phyloP scores from a whole-genome alignment of 306 rosid genomes.

The Leucaena leucocephala region DNA sequence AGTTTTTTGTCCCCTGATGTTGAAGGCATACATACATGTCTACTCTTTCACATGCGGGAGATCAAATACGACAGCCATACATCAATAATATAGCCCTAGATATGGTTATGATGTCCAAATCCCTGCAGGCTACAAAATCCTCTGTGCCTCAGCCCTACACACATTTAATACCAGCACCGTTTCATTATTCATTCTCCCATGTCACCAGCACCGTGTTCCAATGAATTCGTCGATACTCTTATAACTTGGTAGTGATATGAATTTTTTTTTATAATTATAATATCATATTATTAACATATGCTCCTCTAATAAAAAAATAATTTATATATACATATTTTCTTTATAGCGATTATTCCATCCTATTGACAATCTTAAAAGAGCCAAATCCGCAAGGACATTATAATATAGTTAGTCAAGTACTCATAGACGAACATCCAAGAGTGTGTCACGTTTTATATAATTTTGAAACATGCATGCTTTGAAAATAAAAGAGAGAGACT shows the following conservation, averaged over 20 bases:
- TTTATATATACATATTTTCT: too few species aligned
- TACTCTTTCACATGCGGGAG: neutral
- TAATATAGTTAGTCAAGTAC: too few species aligned
- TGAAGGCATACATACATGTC: neutral
- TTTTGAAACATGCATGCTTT: too few species aligned
- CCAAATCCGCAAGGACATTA: too few species aligned
- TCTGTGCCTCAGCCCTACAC: slow-evolving; percentile 46
- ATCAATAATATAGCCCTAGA: slow-evolving; percentile 37
- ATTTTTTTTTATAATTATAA: too few species aligned
- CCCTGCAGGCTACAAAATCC: slow-evolving; percentile 57
- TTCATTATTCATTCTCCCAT: neutral
- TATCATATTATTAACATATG: too few species aligned
- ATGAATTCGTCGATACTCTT: neutral
- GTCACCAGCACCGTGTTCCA: neutral
- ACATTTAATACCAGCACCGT: slow-evolving; percentile 37
- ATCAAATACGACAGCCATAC: slow-evolving; percentile 4
- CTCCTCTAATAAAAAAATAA: too few species aligned
- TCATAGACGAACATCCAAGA: too few species aligned
- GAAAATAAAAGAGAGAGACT: slow-evolving; percentile 38
- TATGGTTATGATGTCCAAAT: slow-evolving; percentile 81
- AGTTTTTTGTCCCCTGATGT: neutral
- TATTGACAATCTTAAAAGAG: too few species aligned
- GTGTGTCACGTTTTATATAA: too few species aligned
- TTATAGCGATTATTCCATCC: too few species aligned
- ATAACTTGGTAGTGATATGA: too few species aligned